A percentile compares a stretch with the other conserved stretches of the same genome.
Conservation (phyloP, 1,139 yeast genomes). For the Pichiaceae sp. region DNA sequence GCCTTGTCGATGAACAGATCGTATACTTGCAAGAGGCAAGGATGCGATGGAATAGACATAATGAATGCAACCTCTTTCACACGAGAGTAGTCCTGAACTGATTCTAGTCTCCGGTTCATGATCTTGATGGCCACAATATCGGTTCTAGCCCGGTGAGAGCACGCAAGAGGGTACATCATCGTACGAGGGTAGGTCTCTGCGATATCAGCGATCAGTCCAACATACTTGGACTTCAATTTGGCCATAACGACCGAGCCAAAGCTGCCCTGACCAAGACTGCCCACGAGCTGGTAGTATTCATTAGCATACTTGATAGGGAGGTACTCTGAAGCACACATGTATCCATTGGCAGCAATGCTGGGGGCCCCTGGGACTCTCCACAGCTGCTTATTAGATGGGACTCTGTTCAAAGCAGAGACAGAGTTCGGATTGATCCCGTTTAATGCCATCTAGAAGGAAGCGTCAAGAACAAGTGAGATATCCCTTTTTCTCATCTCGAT, state of each 20-base stretch:
- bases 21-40: slow-evolving; percentile 60
- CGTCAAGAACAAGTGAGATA: too few relatives aligned
- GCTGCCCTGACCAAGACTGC: slow-evolving; percentile 64
- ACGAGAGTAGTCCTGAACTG: slow-evolving; percentile 47
- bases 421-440: too few relatives aligned
- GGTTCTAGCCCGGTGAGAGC: slow-evolving; percentile 11
- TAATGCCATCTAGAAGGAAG: too few relatives aligned
- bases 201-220: slow-evolving; percentile 2
- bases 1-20: slow-evolving; percentile 69
- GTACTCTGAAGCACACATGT: neutral
- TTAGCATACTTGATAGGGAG: slow-evolving; percentile 17
- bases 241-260: slow-evolving; percentile 71
- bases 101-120: slow-evolving; percentile 47
- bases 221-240: slow-evolving; percentile 25
- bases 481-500: too few relatives aligned
- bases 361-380: neutral
- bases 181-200: slow-evolving; percentile 26
- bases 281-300: slow-evolving; percentile 39
- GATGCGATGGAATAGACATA: slow-evolving; percentile 60
- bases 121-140: slow-evolving; percentile 79
- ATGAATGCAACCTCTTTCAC: slow-evolving; percentile 76
- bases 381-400: too few relatives aligned
- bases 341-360: neutral
- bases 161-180: slow-evolving; percentile 38
- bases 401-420: too few relatives aligned